Evolutionary conservation across 2,329 filamentous ascomycete genomes (phyloP).

Genomic region (Colletotrichum gloeosporioides): DNA sequence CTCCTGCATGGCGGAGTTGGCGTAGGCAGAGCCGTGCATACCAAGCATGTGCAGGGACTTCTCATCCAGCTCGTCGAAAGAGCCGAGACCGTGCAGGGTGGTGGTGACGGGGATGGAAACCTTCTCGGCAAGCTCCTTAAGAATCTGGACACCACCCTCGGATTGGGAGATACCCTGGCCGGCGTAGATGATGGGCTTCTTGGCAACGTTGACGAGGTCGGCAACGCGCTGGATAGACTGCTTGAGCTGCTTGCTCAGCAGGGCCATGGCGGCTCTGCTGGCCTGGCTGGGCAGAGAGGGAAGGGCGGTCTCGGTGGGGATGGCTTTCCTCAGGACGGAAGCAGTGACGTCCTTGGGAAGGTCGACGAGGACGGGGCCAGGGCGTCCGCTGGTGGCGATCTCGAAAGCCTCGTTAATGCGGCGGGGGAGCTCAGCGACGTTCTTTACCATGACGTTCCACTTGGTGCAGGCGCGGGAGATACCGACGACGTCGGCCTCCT

Average conservation of each 20-base stretch:
- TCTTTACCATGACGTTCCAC: slow-evolving; percentile 99
- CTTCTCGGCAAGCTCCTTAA: slow-evolving; percentile 90
- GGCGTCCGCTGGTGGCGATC: slow-evolving; percentile 92
- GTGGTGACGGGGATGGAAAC: slow-evolving; percentile 92
- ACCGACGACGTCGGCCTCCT: slow-evolving; percentile 92
- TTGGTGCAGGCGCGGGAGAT: slow-evolving; percentile 96
- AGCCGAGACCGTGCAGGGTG: slow-evolving; percentile 91
- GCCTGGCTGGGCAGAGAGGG: slow-evolving; percentile 87
- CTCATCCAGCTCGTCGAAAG: slow-evolving; percentile 89
- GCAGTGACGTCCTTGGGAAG: slow-evolving; percentile 96
- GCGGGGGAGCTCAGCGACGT: slow-evolving; percentile 87
- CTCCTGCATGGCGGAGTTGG: slow-evolving; percentile 98
- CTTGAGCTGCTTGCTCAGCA: slow-evolving; percentile 75
- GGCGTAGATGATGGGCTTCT: slow-evolving; percentile 95
- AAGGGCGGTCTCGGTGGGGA: slow-evolving; percentile 76
- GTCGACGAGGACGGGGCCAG: slow-evolving; percentile 94
- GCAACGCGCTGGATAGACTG: slow-evolving; percentile 79
- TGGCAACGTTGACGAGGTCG: slow-evolving; percentile 81
- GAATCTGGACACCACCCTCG: slow-evolving; percentile 77
- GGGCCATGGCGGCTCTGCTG: slow-evolving; percentile 77
- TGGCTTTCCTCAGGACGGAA: slow-evolving; percentile 80
- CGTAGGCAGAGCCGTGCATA: slow-evolving; percentile 97
- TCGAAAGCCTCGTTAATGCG: slow-evolving; percentile 98
- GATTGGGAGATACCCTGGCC: slow-evolving; percentile 87
- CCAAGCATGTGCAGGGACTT: slow-evolving; percentile 98